Evolutionary conservation across 1,284 basidiomycete species (phyloP).

Genomic region (Tranzscheliella williamsii): DNA sequence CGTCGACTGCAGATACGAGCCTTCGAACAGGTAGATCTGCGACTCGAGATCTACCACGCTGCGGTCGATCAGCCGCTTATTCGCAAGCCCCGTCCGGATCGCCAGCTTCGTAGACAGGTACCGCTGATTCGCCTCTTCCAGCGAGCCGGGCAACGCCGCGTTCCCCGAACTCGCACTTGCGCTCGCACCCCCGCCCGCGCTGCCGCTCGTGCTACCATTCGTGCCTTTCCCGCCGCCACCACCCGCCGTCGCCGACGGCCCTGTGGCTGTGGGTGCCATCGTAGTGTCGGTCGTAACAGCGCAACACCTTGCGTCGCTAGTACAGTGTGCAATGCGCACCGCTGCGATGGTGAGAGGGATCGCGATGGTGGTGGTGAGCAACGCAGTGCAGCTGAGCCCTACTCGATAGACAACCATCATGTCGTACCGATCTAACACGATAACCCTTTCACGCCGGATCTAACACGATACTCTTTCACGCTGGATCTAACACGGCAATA

Average conservation of each 20-base stretch:
- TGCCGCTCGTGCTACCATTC: neutral
- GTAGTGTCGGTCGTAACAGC: neutral
- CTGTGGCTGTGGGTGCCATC: conserved; percentile 31
- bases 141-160: conserved; percentile 15
- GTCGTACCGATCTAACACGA: too few relatives aligned
- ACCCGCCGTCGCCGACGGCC: neutral
- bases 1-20: conserved; percentile 55
- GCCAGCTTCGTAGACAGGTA: conserved; percentile 44
- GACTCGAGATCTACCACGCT: conserved; percentile 56
- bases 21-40: conserved; percentile 59
- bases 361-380: too few relatives aligned
- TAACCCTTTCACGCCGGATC: too few relatives aligned
- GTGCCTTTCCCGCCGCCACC: neutral
- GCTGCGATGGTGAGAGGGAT: too few relatives aligned
- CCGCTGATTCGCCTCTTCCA: conserved; percentile 53
- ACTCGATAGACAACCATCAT: too few relatives aligned
- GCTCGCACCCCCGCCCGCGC: too few relatives aligned
- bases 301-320: neutral
- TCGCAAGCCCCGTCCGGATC: conserved; percentile 41
- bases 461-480: too few relatives aligned
- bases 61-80: conserved; percentile 52
- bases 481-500: too few relatives aligned
- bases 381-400: too few relatives aligned
- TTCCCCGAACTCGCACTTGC: neutral
- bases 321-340: too few relatives aligned